These are phyloP conservation scores for Wickerhamomyces sp. DNA, from an alignment of 1,139 yeast genomes.

Conservation along the genomic window DNA sequence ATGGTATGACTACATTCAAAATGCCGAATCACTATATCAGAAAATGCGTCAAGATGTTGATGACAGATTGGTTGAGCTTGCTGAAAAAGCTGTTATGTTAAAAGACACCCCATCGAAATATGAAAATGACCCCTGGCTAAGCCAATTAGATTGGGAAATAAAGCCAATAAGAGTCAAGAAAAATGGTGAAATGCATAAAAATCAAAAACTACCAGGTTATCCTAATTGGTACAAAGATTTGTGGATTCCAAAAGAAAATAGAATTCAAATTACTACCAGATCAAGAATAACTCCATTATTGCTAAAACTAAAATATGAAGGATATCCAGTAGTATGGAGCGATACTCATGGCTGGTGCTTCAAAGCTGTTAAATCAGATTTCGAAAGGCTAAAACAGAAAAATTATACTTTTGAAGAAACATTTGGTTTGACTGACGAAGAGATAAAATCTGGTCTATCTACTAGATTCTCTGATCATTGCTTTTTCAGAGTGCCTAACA, in stretches of 20 bases:
- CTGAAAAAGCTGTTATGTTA: constrained; percentile 50
- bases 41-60: constrained; percentile 55
- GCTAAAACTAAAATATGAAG: constrained; percentile 81
- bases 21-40: constrained; percentile 65
- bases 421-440: constrained; percentile 32
- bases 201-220: constrained; percentile 80
- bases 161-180: constrained; percentile 60
- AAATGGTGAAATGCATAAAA: constrained; percentile 70
- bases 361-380: constrained; percentile 41
- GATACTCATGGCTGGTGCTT: constrained; percentile 88
- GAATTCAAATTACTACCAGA: constrained; percentile 61
- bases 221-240: constrained; percentile 92
- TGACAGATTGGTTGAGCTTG: constrained; percentile 53
- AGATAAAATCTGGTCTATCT: constrained; percentile 26
- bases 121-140: constrained; percentile 75
- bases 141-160: constrained; percentile 84
- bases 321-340: constrained; percentile 76
- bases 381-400: constrained; percentile 39
- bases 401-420: constrained; percentile 38
- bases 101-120: constrained; percentile 30
- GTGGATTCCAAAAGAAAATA: constrained; percentile 42
- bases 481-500: constrained; percentile 80
- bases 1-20: constrained; percentile 71
- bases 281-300: constrained; percentile 75
- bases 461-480: constrained; percentile 11